Evolutionary conservation across 805 yeast genomes (phyloP).

Genomic region (Metschnikowia aberdeeniae): DNA sequence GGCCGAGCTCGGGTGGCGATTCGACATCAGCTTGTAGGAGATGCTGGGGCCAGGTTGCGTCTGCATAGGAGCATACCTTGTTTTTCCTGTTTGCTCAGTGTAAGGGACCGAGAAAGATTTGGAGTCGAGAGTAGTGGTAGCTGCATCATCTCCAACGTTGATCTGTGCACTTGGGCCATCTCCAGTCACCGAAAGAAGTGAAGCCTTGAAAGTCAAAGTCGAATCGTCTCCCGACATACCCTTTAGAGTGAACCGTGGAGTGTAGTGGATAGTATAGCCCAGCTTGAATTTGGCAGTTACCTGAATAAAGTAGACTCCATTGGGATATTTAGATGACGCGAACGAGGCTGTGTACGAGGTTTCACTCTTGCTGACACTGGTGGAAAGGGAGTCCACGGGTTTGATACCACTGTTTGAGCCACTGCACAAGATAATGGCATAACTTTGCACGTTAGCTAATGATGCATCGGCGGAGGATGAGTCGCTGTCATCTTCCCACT

Average conservation of each 20-base stretch:
- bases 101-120: conserved; percentile 67
- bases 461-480: conserved; percentile 41
- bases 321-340: conserved; percentile 43
- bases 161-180: conserved; percentile 40
- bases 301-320: conserved; percentile 75
- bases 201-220: conserved; percentile 35
- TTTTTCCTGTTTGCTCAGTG: conserved; percentile 69
- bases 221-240: conserved; percentile 71
- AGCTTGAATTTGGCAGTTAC: conserved; percentile 45
- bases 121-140: conserved; percentile 23
- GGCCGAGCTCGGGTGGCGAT: conserved; percentile 63
- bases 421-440: conserved; percentile 59
- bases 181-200: conserved; percentile 35
- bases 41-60: conserved; percentile 72
- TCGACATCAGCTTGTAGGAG: conserved; percentile 63
- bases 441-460: conserved; percentile 39
- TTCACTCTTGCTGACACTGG: conserved; percentile 14
- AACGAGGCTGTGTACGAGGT: conserved; percentile 41
- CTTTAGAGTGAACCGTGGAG: conserved; percentile 58
- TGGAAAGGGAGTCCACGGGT: conserved; percentile 31
- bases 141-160: conserved; percentile 14
- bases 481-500: conserved; percentile 54
- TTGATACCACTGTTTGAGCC: conserved; percentile 54
- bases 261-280: conserved; percentile 59
- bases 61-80: conserved; percentile 92